Conservation (phyloP, 106 monocot genomes). For the Dactylorhiza incarnata region DNA sequence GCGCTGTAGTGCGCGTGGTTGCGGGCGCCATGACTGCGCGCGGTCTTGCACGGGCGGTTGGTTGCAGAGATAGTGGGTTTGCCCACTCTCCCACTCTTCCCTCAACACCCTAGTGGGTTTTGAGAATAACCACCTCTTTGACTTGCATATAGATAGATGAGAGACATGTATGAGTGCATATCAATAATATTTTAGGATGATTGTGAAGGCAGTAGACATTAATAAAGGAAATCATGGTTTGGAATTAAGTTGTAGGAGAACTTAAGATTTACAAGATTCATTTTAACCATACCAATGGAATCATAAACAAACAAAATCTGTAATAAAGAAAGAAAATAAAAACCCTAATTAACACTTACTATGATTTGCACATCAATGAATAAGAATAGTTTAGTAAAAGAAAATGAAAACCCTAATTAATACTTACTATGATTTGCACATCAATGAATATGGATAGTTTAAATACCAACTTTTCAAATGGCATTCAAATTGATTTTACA, state of each 20-base stretch:
- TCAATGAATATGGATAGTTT: neutral
- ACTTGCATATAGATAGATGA: too few relatives aligned
- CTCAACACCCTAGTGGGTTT: too few relatives aligned
- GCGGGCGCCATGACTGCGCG: too few relatives aligned
- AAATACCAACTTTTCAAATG: neutral
- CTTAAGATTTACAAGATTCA: conserved; percentile 77
- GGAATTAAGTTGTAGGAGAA: neutral
- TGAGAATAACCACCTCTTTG: too few relatives aligned
- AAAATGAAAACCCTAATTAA: neutral
- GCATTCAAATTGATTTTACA: neutral
- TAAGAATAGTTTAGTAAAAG: neutral
- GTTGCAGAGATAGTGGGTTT: too few relatives aligned
- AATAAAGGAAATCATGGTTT: neutral
- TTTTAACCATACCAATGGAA: conserved; percentile 85
- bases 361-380: neutral
- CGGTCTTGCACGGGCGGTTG: too few relatives aligned
- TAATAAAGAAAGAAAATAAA: conserved; percentile 16
- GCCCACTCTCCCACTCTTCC: too few relatives aligned
- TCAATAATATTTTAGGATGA: too few relatives aligned
- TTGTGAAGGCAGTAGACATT: neutral
- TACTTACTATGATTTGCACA: neutral
- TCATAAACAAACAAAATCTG: conserved; percentile 92
- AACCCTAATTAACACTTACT: neutral
- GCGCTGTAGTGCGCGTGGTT: too few relatives aligned
- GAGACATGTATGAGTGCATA: too few relatives aligned